Evolutionary conservation across 306 rosid genomes (phyloP), one percentile per base, ranked within the genome.

Genomic region (Gastrolobium bilobum): DNA sequence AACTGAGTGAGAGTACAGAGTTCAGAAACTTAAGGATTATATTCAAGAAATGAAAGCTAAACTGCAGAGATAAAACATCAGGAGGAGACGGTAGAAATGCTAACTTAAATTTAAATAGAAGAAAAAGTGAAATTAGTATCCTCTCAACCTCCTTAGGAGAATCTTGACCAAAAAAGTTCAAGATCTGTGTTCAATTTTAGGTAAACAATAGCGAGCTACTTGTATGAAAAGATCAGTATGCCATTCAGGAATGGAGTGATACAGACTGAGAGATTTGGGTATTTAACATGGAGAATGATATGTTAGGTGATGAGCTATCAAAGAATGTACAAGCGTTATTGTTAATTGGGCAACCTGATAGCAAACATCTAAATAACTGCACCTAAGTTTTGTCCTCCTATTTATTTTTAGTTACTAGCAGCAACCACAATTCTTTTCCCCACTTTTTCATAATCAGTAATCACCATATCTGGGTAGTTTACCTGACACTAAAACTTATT

Each of bases 401-500:
- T 26, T 52, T 46, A 29, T 11, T 11, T 46, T 47, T 31, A 11
- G 11, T 47, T 15, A 38, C 50, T 14, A 14, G 75, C 34, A 35
- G 37, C 47, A 35, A 70, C 47, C 48, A 35, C 48, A 35, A 51
- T 51, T 52, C 2, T 37, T 71, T 69, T 52, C 1, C 34, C 50
- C 56, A 65, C 15, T 5, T 65, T 65, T 66, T 66, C 39, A 43
- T 37, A 31, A 10, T 46, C 31, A 13, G 20, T 37, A 31, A 10
- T 46, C 31, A 13, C 11, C 34, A 11, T 10, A 67, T 31, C 4
- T 56, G 31, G 77, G 10, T 5, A 54, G 48, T 37, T 46, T 62
- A 31, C 37, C 48, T 14, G 11, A 10, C 4, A 14, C 88, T 87
- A 83, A 82, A 89, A 3, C 11, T 58, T 5, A 30, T 68, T 83